Base-by-base conservation (phyloP, 2,329 filamentous ascomycete genomes). In the Stenocarpella maydis region DNA sequence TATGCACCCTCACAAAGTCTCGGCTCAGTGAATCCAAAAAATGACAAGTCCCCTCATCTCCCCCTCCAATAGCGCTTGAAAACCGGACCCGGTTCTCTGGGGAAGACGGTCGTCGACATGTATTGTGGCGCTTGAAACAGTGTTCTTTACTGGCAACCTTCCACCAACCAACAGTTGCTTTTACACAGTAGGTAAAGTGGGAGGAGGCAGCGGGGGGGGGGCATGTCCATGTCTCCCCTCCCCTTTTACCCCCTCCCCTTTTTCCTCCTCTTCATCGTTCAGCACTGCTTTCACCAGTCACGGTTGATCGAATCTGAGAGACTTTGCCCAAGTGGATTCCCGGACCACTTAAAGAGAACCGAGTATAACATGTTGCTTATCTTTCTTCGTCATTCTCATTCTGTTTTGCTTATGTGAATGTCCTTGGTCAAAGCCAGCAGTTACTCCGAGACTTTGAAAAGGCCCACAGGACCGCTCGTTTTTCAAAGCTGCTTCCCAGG, bases 41-140 rank as follows among this genome's bases (percentile, higher is more conserved):
- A 45, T n/a, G 55, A 60, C 41, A 34, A 19, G 26, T 70, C 55
- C 65, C 47, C 47, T 53, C 45, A 61, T 17, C 14, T 34, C 31
- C n/a, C 10, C 65, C 49, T 70, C 68, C 65, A 70, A 70, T 70
- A 41, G 55, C 39, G 24, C 68, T 52, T 9, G 37, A 37, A 34
- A 7, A 45, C 19, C 39, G 31, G 49, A 64, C 49, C 68, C 65
- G 41, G 17, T 28, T 37, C 8, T 50, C 50, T 70, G 68, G 68
- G 54, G 24, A 55, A 49, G 47, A 45, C 43, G 52, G 26, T n/a
- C 26, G 26, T n/a, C 26, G 54, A 68, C 45, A 64, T 28, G 31
- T n/a, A 65, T 54, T 24, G 53, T 43, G 50, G 69, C 53, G 66
- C 39, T 49, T 65, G 45, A n/a, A 24, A 37, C 34, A 19, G 54